Conservation (phyloP, 2,329 filamentous ascomycete genomes). For the Ascochyta clinopodiicola region DNA sequence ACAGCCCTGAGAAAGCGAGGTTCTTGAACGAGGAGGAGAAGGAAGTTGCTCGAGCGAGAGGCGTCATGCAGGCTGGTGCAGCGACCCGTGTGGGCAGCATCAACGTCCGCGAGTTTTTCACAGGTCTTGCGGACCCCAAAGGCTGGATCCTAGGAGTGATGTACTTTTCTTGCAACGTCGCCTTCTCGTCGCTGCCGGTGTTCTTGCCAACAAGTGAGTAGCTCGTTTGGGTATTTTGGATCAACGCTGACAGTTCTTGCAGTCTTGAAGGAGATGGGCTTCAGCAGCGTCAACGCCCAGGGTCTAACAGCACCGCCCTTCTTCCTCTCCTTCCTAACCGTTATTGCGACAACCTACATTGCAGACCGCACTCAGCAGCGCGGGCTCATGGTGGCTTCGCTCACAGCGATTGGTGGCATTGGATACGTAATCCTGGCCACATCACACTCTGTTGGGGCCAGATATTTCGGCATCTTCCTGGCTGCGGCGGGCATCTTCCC, state of each 20-base stretch:
- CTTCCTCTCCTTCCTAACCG: constrained; percentile 69
- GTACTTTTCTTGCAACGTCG: constrained; percentile 52
- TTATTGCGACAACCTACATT: constrained; percentile 66
- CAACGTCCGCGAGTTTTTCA: constrained; percentile 38
- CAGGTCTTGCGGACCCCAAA: constrained; percentile 41
- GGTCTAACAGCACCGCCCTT: constrained; percentile 76
- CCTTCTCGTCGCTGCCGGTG: constrained; percentile 59
- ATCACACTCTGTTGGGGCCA: constrained; percentile 56
- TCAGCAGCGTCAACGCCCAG: constrained; percentile 70
- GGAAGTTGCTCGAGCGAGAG: constrained; percentile 37
- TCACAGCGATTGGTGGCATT: constrained; percentile 64
- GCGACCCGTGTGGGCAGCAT: constrained; percentile 36
- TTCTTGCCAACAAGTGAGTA: constrained; percentile 49
- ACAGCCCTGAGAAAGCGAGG: constrained; percentile 52
- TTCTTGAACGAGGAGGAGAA: constrained; percentile 54
- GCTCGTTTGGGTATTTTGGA: background rate
- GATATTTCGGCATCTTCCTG: constrained; percentile 62
- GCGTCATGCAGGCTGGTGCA: constrained; percentile 39
- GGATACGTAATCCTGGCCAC: constrained; percentile 72
- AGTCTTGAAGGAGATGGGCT: constrained; percentile 66
- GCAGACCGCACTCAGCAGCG: constrained; percentile 72
- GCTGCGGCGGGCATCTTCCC: constrained; percentile 70
- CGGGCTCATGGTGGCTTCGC: constrained; percentile 63
- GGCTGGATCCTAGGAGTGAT: constrained; percentile 46
- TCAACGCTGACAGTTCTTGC: background rate